Base-by-base conservation (phyloP, 495 filamentous ascomycete genomes). In the Paragyromitra xinjiangensis region DNA sequence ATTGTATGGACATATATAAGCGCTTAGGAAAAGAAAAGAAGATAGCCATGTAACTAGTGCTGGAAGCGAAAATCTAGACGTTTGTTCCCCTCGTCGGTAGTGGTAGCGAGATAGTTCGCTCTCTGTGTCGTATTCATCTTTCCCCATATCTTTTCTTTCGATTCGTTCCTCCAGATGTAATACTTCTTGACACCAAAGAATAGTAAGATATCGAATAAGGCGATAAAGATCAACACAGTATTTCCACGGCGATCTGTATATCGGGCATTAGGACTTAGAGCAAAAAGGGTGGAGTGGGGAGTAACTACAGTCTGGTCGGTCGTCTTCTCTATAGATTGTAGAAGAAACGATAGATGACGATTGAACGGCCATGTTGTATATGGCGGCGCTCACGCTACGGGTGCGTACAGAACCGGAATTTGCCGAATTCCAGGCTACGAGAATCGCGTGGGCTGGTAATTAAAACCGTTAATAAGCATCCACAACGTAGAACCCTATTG, bases 331-430 rank as follows among this genome's bases (percentile, higher is more conserved):
- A 48, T 75, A 78, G 7, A 78, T 64, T 3, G 64, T 69, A 0
- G 73, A 44, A 26, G 76, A 55, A 42, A 78, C 51, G 63, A 93
- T 90, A 19, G 85, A 90, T 39, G 86, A 86, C 0, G 87, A 85
- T 81, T 94, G 91, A 1, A 93, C 90, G 50, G 84, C 86, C 91
- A 94, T 93, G 84, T 94, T 94, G 82, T 94, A 94, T 14, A 92
- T 75, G 0, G 87, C 87, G 0, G 88, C 87, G 3, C 87, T 87
- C 19, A 93, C 89, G 4, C 91, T 89, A 3, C 91, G 81, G 0
- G 91, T 92, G 0, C 90, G 84, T 12, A 93, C 91, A 0, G 88
- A 88, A n/a, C 91, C 91, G 3, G 89, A 87, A 81, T 92, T 91
- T 39, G 88, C 85, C 0, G 89, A 89, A 22, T 89, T 89, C 85